These are phyloP conservation scores for Aspergillus cristatus DNA, from an alignment of 495 filamentous ascomycete species.

Conservation along the genomic window DNA sequence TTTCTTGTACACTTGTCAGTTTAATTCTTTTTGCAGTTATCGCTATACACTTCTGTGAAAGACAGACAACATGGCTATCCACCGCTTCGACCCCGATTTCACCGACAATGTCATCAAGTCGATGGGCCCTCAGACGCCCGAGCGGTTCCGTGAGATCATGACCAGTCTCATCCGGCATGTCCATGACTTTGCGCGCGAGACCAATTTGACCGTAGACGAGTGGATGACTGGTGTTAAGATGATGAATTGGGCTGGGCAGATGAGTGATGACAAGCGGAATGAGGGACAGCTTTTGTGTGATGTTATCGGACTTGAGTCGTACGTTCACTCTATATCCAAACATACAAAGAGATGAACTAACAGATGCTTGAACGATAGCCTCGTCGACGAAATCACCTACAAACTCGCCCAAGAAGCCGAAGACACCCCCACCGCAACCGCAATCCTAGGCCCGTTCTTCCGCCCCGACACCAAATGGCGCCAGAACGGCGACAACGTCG, in stretches of 20 bases:
- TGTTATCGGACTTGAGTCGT: constrained; percentile 63
- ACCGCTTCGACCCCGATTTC: constrained; percentile 50
- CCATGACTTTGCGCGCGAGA: constrained; percentile 41
- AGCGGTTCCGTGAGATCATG: constrained; percentile 40
- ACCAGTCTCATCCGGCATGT: constrained; percentile 33
- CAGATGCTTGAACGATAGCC: constrained; percentile 11
- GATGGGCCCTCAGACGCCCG: constrained; percentile 56
- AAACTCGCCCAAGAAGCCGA: constrained; percentile 43
- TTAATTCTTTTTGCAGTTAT: too few species aligned
- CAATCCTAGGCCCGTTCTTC: constrained; percentile 74
- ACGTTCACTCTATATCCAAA: constrained; percentile 9
- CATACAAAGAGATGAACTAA: not conserved
- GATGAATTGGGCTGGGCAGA: constrained; percentile 65
- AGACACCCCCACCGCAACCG: constrained; percentile 54
- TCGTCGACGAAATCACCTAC: constrained; percentile 72
- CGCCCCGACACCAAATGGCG: constrained; percentile 56
- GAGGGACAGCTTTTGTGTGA: constrained; percentile 66
- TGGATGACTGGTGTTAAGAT: constrained; percentile 41
- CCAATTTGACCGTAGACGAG: constrained; percentile 38
- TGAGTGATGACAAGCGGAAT: constrained; percentile 62
- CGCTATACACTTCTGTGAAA: too few species aligned
- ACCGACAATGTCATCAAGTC: constrained; percentile 61
- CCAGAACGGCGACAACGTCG: constrained; percentile 57
- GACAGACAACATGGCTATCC: constrained; percentile 26
- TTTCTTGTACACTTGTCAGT: too few species aligned